These are phyloP conservation scores for Trichophyton benhamiae DNA, from an alignment of 2,329 filamentous ascomycete species.

Conservation along the genomic window DNA sequence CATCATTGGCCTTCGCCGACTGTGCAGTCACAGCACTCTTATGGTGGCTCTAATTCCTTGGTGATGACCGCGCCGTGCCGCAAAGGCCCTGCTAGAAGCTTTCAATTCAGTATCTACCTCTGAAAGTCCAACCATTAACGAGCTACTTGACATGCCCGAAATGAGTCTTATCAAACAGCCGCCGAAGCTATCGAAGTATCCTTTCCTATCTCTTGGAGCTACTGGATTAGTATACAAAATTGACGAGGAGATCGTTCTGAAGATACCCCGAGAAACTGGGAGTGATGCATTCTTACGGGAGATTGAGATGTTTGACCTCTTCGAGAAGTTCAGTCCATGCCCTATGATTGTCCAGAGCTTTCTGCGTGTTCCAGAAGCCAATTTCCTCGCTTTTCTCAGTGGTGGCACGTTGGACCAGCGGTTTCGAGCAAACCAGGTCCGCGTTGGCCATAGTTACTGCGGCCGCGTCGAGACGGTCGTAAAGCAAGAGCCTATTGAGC, in stretches of 20 bases:
- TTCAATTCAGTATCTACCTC: too few species aligned
- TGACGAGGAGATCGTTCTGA: background rate
- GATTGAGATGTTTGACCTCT: constrained; percentile 8
- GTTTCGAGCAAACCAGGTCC: constrained; percentile 5
- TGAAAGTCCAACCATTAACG: background rate
- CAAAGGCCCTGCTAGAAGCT: too few species aligned
- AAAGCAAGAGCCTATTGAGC: constrained; percentile 7
- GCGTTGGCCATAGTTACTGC: background rate
- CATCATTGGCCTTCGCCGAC: too few species aligned
- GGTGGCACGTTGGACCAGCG: constrained; percentile 6
- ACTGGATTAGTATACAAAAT: background rate
- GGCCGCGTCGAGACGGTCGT: constrained; percentile 6
- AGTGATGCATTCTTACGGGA: background rate
- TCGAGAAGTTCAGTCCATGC: constrained; percentile 8
- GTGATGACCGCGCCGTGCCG: too few species aligned
- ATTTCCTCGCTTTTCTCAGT: constrained; percentile 7
- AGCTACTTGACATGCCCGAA: background rate
- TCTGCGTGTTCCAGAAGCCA: constrained; percentile 7
- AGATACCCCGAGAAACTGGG: background rate
- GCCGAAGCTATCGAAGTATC: background rate
- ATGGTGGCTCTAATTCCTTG: too few species aligned
- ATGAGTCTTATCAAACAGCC: background rate
- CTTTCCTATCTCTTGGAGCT: background rate
- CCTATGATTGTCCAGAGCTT: constrained; percentile 10
- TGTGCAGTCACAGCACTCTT: too few species aligned